Evolutionary conservation across 2,329 filamentous ascomycete species (phyloP).

Genomic region (Xylariaceae sp.): DNA sequence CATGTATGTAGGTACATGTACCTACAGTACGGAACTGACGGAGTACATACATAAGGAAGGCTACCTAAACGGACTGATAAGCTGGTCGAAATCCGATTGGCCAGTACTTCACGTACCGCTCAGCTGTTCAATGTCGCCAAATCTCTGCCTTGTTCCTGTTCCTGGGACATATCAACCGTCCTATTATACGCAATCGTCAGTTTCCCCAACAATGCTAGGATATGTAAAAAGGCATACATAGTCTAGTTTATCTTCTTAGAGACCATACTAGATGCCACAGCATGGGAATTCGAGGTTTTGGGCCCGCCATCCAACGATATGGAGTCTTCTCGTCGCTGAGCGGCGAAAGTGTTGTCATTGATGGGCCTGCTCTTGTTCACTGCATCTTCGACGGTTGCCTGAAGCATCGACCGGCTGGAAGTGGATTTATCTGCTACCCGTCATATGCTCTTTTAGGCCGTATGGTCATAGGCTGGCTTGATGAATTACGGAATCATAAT

Average conservation of each 20-base stretch:
- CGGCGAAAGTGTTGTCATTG: conserved; percentile 58
- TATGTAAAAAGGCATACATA: background rate
- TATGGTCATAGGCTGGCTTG: conserved; percentile 64
- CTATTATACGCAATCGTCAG: too few relatives aligned
- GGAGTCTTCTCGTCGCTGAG: conserved; percentile 47
- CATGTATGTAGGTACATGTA: too few relatives aligned
- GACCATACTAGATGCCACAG: conserved; percentile 1
- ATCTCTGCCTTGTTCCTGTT: background rate
- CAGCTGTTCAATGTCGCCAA: background rate
- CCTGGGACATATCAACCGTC: background rate
- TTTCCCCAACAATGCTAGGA: background rate
- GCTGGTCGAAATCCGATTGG: background rate
- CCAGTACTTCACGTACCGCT: background rate
- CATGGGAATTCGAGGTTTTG: conserved; percentile 65
- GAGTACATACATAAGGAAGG: too few relatives aligned
- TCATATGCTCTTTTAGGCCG: conserved; percentile 66
- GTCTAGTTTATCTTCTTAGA: background rate
- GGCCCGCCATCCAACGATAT: conserved; percentile 55
- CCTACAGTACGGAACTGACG: too few relatives aligned
- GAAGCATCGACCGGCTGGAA: conserved; percentile 38
- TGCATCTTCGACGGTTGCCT: conserved; percentile 66
- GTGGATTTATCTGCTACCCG: conserved; percentile 57
- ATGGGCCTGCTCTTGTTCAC: conserved; percentile 80
- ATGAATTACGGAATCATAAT: conserved; percentile 56
- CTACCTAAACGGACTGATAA: too few relatives aligned